phyloP scores from a whole-genome alignment of 2,329 filamentous ascomycete genomes.

The Penicillium sp. region DNA sequence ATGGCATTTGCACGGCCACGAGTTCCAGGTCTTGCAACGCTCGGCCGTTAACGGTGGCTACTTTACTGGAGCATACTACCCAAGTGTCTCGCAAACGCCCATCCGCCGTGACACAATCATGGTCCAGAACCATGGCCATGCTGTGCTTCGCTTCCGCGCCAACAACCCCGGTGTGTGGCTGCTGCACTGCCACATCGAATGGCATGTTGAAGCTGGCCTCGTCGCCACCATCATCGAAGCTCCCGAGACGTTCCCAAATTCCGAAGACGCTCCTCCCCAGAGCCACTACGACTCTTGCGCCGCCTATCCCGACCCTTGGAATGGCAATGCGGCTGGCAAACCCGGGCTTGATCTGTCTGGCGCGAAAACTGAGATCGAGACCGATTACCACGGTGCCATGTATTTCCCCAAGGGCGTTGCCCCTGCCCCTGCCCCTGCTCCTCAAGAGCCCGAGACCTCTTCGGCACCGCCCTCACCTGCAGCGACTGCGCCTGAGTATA shows the following conservation, averaged over 20 bases:
- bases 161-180: constrained; percentile 42
- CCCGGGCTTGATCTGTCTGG: constrained; percentile 19
- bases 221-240: constrained; percentile 37
- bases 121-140: constrained; percentile 35
- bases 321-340: constrained; percentile 30
- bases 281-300: constrained; percentile 28
- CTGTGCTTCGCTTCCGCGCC: constrained; percentile 38
- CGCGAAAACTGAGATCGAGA: constrained; percentile 11
- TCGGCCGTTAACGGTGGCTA: constrained; percentile 27
- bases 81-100: constrained; percentile 30
- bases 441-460: background rate
- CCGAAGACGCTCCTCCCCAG: constrained; percentile 18
- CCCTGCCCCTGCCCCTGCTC: background rate
- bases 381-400: constrained; percentile 20
- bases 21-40: constrained; percentile 50
- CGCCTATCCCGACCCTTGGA: constrained; percentile 22
- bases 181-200: constrained; percentile 42
- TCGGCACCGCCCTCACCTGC: background rate
- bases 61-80: constrained; percentile 27
- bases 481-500: background rate
- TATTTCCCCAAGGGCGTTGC: constrained; percentile 8
- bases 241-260: constrained; percentile 29
- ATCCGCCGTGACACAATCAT: constrained; percentile 39
- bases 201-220: constrained; percentile 38
- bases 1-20: constrained; percentile 56